Conservation (phyloP, 2,329 filamentous ascomycete genomes). For the Aspergillus sp. region DNA sequence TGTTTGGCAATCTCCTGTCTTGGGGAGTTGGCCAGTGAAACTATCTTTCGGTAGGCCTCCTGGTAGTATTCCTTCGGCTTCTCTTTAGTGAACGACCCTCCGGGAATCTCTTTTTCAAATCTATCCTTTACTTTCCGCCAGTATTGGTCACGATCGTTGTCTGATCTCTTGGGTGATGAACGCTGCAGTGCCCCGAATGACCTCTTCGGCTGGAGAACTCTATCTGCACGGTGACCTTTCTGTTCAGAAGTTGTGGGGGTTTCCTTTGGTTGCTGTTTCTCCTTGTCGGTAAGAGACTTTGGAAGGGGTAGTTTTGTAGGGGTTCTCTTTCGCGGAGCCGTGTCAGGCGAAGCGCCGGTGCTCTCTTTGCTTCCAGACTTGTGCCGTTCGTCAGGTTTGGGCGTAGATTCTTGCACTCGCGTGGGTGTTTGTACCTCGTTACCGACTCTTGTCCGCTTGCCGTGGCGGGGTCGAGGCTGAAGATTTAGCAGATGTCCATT, state of each 20-base stretch:
- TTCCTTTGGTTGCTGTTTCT: slow-evolving; percentile 18
- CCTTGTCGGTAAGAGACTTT: slow-evolving; percentile 22
- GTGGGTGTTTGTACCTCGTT: slow-evolving; percentile 21
- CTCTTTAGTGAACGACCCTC: slow-evolving; percentile 21
- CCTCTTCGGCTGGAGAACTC: slow-evolving; percentile 7
- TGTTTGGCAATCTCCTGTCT: slow-evolving; percentile 23
- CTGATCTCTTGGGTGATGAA: slow-evolving; percentile 15
- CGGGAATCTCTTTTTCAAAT: slow-evolving; percentile 29
- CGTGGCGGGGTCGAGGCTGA: slow-evolving; percentile 25
- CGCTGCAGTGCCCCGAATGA: slow-evolving; percentile 11
- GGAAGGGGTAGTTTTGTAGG: slow-evolving; percentile 34
- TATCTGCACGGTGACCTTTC: slow-evolving; percentile 5
- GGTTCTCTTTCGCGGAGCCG: slow-evolving; percentile 20
- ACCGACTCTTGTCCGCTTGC: slow-evolving; percentile 12
- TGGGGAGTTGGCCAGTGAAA: slow-evolving; percentile 24
- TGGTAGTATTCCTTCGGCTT: slow-evolving; percentile 23
- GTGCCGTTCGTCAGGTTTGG: neutral
- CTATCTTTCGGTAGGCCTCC: slow-evolving; percentile 25
- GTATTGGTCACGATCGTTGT: slow-evolving; percentile 30
- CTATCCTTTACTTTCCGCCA: slow-evolving; percentile 31
- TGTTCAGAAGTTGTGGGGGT: slow-evolving; percentile 15
- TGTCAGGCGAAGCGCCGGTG: slow-evolving; percentile 11
- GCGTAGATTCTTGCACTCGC: neutral
- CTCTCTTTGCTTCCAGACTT: slow-evolving; percentile 14
- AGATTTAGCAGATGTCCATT: slow-evolving; percentile 35